phyloP scores from a whole-genome alignment of 1,284 basidiomycete species.

The Boletus semigastroideus region DNA sequence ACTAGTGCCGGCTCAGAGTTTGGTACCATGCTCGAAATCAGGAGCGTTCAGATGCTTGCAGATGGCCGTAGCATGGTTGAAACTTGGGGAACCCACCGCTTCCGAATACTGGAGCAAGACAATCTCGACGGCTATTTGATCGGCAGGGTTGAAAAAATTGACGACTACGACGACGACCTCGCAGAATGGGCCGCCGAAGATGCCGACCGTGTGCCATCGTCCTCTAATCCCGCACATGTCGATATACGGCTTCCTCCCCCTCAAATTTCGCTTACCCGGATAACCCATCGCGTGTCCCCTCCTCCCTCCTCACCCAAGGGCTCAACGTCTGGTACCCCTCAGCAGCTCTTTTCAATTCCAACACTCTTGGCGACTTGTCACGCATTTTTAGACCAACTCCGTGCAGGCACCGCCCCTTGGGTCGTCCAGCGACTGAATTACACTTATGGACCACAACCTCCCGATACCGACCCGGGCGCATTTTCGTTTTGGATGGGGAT shows the following conservation, averaged over 20 bases:
- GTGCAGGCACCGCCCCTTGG: slow-evolving; percentile 87
- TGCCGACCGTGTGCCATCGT: slow-evolving; percentile 14
- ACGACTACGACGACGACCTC: slow-evolving; percentile 47
- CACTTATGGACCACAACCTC: slow-evolving; percentile 73
- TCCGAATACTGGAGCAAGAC: slow-evolving; percentile 82
- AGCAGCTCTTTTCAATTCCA: slow-evolving; percentile 49
- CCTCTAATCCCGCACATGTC: slow-evolving; percentile 9
- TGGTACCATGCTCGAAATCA: slow-evolving; percentile 93
- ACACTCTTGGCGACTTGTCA: slow-evolving; percentile 78
- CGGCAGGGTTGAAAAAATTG: slow-evolving; percentile 71
- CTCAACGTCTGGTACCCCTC: slow-evolving; percentile 16
- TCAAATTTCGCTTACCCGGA: slow-evolving; percentile 15
- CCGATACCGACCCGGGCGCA: slow-evolving; percentile 58
- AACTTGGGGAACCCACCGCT: slow-evolving; percentile 81
- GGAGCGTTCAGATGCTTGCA: slow-evolving; percentile 80
- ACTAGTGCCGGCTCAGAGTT: slow-evolving; percentile 64
- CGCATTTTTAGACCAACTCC: slow-evolving; percentile 76
- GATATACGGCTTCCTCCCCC: slow-evolving; percentile 12
- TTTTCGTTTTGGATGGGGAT: slow-evolving; percentile 93
- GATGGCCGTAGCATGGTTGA: slow-evolving; percentile 92
- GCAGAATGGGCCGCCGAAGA: slow-evolving; percentile 32
- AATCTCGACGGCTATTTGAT: slow-evolving; percentile 88
- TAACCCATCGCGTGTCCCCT: slow-evolving; percentile 12
- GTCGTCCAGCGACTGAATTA: slow-evolving; percentile 82
- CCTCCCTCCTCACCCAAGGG: slow-evolving; percentile 6